Evolutionary conservation across 768 basidiomycete genomes (phyloP), one percentile per base, ranked within the genome.

Genomic region (Agaricus subrufescens): DNA sequence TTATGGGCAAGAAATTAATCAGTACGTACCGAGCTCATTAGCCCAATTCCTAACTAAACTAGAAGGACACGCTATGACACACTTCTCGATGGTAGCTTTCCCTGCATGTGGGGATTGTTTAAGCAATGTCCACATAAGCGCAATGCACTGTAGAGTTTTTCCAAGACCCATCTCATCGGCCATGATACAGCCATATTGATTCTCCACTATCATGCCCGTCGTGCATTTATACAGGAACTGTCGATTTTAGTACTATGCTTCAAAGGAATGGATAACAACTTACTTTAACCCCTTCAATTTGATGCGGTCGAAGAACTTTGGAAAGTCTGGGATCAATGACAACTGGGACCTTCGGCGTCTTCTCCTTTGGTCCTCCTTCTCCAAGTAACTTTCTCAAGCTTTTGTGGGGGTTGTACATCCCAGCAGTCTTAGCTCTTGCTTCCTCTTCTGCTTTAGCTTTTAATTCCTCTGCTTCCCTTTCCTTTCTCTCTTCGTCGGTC

Each of bases 151-250:
- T 14, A 99, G 78, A 14, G 95, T 96, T 71, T 97, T 95, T 15
- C 93, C 96, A 12, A 98, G 83, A 64, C 96, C 96, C 96, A 99
- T 99, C 71, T 96, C 96, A 65, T 99, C 96, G 1, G 96, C 96
- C 96, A 99, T 98, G 69, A 99, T 99, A 66, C 96, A 98, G 0
- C 91, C 92, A 58, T 86, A 88, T 59, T 96, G 93, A 63, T 93
- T 90, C 45, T 92, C 87, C 38, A 89, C 90, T 54, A 95, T 71
- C 85, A 95, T 89, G 0, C 95, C 97, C 0, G 94, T 97, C 4
- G 94, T 87, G 70, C 95, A 97, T 70, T 84, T 86, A 72, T 96
- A 99, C 69, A 99, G 70, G 70, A 99, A 98, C 94, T 99, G 62
- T 19, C 9, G 23, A 39, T 3, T 54, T 60, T n/a, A 40, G 58